phyloP scores from a whole-genome alignment of 129 eudicot species.

The Artemisia tridentata region DNA sequence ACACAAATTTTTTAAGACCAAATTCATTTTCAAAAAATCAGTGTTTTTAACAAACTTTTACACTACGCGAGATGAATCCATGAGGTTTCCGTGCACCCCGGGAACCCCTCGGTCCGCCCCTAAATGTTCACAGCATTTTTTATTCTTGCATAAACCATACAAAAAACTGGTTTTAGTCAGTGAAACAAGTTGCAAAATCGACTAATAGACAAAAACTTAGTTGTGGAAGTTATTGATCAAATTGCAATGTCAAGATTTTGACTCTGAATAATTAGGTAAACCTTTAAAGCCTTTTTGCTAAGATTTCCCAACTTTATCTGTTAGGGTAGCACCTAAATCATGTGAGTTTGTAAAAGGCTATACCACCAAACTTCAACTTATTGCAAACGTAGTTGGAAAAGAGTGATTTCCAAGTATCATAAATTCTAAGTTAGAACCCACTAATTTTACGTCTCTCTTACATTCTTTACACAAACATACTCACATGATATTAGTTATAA shows the following conservation, averaged over 20 bases:
- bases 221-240: background rate
- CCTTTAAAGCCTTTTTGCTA: slow-evolving; percentile 12
- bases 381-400: slow-evolving; percentile 28
- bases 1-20: too few species aligned
- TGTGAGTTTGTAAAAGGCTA: slow-evolving; percentile 31
- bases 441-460: slow-evolving; percentile 2
- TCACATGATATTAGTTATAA: background rate
- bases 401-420: slow-evolving; percentile 37
- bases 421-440: slow-evolving; percentile 26
- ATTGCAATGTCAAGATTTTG: background rate
- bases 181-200: too few species aligned
- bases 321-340: slow-evolving; percentile 30
- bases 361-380: slow-evolving; percentile 38
- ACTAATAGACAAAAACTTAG: background rate
- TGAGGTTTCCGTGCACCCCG: too few species aligned
- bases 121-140: too few species aligned
- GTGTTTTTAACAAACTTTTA: too few species aligned
- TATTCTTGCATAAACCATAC: background rate
- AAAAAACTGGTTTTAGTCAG: background rate
- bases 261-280: slow-evolving; percentile 21
- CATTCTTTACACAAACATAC: slow-evolving; percentile 5
- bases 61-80: too few species aligned
- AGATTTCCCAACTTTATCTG: slow-evolving; percentile 23
- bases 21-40: too few species aligned
- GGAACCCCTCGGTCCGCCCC: too few species aligned